These are phyloP conservation scores for Graphilbum fragrans DNA, from an alignment of 2,329 filamentous ascomycete genomes.

Conservation along the genomic window DNA sequence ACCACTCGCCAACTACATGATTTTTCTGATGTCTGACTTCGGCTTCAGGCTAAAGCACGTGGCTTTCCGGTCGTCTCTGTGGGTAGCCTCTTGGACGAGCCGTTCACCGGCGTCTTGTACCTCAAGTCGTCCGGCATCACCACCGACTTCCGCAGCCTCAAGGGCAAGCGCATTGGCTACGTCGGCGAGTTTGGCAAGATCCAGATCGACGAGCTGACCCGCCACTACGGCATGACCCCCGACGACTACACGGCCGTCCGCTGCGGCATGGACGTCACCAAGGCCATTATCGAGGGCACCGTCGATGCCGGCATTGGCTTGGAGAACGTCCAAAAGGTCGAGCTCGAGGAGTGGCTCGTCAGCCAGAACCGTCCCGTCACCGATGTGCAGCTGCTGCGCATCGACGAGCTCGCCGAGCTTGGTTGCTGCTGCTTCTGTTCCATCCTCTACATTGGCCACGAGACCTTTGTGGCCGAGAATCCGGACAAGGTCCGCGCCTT, in stretches of 20 bases:
- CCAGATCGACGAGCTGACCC: constrained; percentile 70
- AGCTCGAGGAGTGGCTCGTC: constrained; percentile 64
- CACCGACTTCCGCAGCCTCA: constrained; percentile 60
- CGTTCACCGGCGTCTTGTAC: constrained; percentile 44
- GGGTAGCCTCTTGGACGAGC: constrained; percentile 65
- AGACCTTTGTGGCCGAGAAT: constrained; percentile 53
- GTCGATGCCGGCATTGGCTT: constrained; percentile 51
- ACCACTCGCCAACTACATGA: too few relatives aligned
- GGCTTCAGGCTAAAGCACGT: constrained; percentile 73
- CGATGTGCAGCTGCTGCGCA: constrained; percentile 70
- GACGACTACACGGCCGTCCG: constrained; percentile 64
- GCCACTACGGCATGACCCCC: constrained; percentile 34
- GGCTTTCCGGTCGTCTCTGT: constrained; percentile 62
- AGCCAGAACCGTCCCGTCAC: constrained; percentile 46
- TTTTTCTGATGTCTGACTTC: too few relatives aligned
- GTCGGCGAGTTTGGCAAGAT: constrained; percentile 76
- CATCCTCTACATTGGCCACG: constrained; percentile 71
- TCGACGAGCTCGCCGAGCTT: constrained; percentile 67
- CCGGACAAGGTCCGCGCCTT: constrained; percentile 55
- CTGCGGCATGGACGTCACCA: constrained; percentile 72
- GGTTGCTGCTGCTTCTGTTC: constrained; percentile 79
- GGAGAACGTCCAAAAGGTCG: constrained; percentile 76
- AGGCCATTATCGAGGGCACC: constrained; percentile 59
- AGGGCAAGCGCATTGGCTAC: constrained; percentile 37
- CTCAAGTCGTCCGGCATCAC: constrained; percentile 65